phyloP scores from a whole-genome alignment of 805 yeast species.

The Kazachstania taianensis region DNA sequence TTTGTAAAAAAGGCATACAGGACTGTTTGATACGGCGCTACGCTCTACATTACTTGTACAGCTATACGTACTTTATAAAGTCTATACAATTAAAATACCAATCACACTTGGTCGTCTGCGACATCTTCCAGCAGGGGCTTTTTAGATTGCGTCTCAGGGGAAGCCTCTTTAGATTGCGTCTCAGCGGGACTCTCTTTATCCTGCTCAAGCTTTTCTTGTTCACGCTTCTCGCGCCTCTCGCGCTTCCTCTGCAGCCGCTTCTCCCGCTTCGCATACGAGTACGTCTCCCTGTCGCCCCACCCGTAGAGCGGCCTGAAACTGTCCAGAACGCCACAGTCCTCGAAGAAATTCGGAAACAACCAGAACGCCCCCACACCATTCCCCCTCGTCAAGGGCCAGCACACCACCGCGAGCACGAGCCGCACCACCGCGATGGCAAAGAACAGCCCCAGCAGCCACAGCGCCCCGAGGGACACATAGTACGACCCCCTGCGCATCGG shows the following conservation, averaged over 20 bases:
- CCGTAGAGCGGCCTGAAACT: conserved; percentile 86
- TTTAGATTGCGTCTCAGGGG: neutral
- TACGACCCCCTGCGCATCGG: conserved; percentile 86
- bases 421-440: conserved; percentile 73
- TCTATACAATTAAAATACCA: conserved; percentile 1
- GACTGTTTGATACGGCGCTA: too few species aligned
- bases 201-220: conserved; percentile 1
- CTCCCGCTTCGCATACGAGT: conserved; percentile 25
- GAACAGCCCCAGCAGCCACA: conserved; percentile 66
- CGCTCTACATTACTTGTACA: too few species aligned
- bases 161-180: too few species aligned
- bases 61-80: too few species aligned
- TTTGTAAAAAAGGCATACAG: too few species aligned
- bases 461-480: conserved; percentile 69
- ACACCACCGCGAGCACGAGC: conserved; percentile 49
- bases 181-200: neutral
- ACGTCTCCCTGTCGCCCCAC: conserved; percentile 48
- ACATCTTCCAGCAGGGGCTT: conserved; percentile 4
- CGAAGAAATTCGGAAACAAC: conserved; percentile 93
- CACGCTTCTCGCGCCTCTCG: conserved; percentile 15
- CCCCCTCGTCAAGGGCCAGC: conserved; percentile 17
- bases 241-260: conserved; percentile 25
- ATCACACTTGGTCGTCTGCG: too few species aligned
- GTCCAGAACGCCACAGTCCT: conserved; percentile 87
- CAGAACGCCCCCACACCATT: conserved; percentile 92